Evolutionary conservation across 1,284 basidiomycete species (phyloP), one percentile per base, ranked within the genome.

Genomic region (Stereum hirsutum): DNA sequence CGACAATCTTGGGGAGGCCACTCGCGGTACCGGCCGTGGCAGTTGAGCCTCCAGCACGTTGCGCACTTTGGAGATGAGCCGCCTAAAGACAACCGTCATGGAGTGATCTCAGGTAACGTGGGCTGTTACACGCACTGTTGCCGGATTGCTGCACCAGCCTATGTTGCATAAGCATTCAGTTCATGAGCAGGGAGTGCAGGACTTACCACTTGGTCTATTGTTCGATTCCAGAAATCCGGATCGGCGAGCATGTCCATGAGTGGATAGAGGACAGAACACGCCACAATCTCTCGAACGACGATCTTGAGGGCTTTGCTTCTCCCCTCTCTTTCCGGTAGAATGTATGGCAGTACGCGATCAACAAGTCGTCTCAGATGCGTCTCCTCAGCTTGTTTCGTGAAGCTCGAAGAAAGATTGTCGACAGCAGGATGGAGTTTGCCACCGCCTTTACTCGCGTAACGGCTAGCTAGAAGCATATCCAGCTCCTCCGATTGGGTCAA

Each of bases 161-260:
- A 49, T n/a, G 33, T 6, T 33, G 45, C 35, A 48, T 57, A 43
- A 54, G 35, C 46, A 26, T 41, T 32, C 25, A 46, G 43, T 15
- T 33, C 6, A 8, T 23, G 14, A 19, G 34, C 25, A 28, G 21
- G 34, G 15, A 34, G 14, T 27, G 10, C 32, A 19, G 41, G 27
- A 70, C 82, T 60, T 61, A 89, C 89, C 62, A 89, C 75, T 64
- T 93, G 84, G 59, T 97, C 93, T 42, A 98, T 88, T 37, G 81
- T 76, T 43, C 81, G 72, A 63, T 98, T 98, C 91, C 93, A 97
- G 52, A 96, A 96, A 61, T 98, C 95, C 14, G 92, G 89, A 58
- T 98, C 94, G 39, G 87, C 75, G 35, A 98, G 57, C 81, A 94
- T 88, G 44, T 97, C 89, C 68, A 97, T 83, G 43, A 95, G 61